Base-by-base conservation (phyloP, 331 rosid species). In the Saraca asoca region DNA sequence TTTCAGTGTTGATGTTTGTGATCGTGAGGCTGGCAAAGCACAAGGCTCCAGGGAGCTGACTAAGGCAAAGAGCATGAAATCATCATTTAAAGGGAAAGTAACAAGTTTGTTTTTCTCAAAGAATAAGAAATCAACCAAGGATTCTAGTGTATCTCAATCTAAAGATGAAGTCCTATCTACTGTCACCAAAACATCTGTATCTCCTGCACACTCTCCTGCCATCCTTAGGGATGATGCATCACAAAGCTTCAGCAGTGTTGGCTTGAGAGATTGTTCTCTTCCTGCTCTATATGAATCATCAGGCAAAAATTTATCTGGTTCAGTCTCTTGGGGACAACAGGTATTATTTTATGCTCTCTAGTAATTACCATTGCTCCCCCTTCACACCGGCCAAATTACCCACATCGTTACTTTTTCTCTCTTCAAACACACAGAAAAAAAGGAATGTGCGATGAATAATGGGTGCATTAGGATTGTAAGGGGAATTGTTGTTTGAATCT, bases 11-110 rank as follows among this genome's bases (percentile, higher is more conserved):
- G 87, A 81, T 76, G 81, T 61, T 85, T 80, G 87, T 72, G 70
- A 78, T 59, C 66, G 74, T 19, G 81, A 55, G 48, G 76, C 48
- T 50, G 72, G 51, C 68, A 78, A 68, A 67, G 48, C 62, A 62
- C 71, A 80, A 62, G 80, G 64, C 48, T 73, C 87, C 37, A 73
- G 75, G 74, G 86, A 79, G 78, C 68, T 73, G 61, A 63, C 53
- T 31, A 88, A 79, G 75, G 73, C 87, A 48, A 94, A 85, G 88
- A 83, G 91, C 78, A 50, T 29, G 53, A 86, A 75, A 76, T 83
- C 92, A 72, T 90, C 93, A n/a, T 66, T 90, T 61, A 94, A 76
- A 82, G 99, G 97, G 85, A 94, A 85, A 72, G 90, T 94, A 66
- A 69, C 92, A 5, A 86, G 93, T 80, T 83, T 94, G 71, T 88